A percentile compares a stretch with the other conserved stretches of the same genome.
These are phyloP conservation scores for Blastobotrys ciferrii DNA, from an alignment of 1,139 yeast genomes.

Conservation along the genomic window DNA sequence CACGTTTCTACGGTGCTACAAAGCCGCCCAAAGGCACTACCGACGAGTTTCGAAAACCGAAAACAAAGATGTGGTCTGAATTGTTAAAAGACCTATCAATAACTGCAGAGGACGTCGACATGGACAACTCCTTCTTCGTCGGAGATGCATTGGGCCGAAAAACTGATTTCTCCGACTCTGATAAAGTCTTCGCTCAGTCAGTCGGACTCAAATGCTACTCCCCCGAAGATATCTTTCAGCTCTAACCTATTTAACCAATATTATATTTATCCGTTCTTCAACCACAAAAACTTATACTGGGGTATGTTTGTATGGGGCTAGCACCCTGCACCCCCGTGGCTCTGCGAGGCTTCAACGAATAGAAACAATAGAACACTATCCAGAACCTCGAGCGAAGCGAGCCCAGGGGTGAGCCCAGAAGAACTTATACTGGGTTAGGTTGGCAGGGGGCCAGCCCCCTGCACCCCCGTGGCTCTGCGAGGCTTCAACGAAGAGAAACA, in stretches of 20 bases:
- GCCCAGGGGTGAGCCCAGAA: too few species aligned
- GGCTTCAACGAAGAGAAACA: too few species aligned
- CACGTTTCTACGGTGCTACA: constrained; percentile 59
- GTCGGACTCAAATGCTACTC: constrained; percentile 53
- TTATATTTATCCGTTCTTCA: too few species aligned
- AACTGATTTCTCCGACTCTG: constrained; percentile 76
- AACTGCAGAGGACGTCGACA: constrained; percentile 20
- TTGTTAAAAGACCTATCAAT: constrained; percentile 40
- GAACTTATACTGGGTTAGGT: too few species aligned
- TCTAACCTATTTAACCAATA: background rate
- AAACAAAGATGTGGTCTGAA: constrained; percentile 64
- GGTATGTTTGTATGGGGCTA: background rate
- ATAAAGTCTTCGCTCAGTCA: constrained; percentile 61
- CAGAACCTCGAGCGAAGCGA: too few species aligned
- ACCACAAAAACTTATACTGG: too few species aligned
- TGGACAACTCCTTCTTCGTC: constrained; percentile 61
- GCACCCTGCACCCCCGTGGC: too few species aligned
- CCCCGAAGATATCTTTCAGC: constrained; percentile 61
- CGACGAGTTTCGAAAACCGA: constrained; percentile 65
- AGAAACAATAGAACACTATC: too few species aligned
- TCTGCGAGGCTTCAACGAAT: too few species aligned
- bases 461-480: too few species aligned
- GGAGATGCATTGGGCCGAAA: constrained; percentile 96
- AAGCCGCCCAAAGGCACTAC: constrained; percentile 27
- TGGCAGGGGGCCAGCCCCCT: too few species aligned